Evolutionary conservation across 306 rosid species (phyloP), one percentile per base, ranked within the genome.

Genomic region (Cicer yamashitae): DNA sequence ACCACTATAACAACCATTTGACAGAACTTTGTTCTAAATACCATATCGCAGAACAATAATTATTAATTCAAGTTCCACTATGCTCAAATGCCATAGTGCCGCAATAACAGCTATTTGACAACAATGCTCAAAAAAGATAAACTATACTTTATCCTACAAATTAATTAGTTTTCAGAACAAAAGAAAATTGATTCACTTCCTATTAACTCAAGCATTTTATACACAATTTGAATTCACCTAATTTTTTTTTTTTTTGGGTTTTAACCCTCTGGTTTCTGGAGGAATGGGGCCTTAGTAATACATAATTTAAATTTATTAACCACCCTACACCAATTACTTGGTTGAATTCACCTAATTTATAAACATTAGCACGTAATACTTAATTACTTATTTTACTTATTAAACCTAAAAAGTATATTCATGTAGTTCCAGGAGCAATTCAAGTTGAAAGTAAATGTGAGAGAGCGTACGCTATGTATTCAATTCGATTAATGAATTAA

Each of bases 171-270:
- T 67, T 54, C 2, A 62, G 1, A 25, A 3, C 7, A 65, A 41
- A 52, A 66, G 8, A 40, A 30, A 77, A 51, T 12, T 12, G 14
- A 18, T 48, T 67, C 6, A 73, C 18, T 67, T 41, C 8, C 41
- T 57, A 43, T 67, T 50, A 15, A 68, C 47, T 52, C 15, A 11
- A 70, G 65, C 71, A 79, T 12, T 53, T 68, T 41, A 59, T 75
- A 12, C 50, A 74, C 71, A 46, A 46, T 8, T 11, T 40, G 18
- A 53, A 69, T 11, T 47, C 81, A 74, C 51, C 68, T 13, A 57
- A 65, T 74, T 59, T 3, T 4, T 30, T 30, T 30, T 30, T 30
- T 30, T 30, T 25, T 3, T 30, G 5, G 37, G 37, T 30, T 30
- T 30, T 30, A 30, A 30, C 1, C 37, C 37, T 30, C 5, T 30